phyloP scores from a whole-genome alignment of 1,139 yeast species.

The Yamadazyma dendronema region DNA sequence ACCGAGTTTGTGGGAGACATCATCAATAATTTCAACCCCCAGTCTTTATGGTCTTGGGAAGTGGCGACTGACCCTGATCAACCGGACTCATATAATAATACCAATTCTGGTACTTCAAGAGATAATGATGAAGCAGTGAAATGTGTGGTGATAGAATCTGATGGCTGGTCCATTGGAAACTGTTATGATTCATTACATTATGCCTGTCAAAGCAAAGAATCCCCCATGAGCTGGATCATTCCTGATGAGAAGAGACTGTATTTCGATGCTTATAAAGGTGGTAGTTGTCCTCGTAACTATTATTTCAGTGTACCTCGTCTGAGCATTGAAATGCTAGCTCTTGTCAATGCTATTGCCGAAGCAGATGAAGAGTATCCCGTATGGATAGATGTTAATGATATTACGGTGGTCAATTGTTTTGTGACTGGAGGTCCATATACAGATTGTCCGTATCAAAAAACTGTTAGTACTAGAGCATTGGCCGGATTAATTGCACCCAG shows the following conservation, averaged over 20 bases:
- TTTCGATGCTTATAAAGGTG: constrained; percentile 43
- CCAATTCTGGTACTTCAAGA: background rate
- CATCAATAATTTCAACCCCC: constrained; percentile 25
- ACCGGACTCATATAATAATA: constrained; percentile 1
- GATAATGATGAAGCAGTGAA: constrained; percentile 36
- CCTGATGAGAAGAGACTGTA: constrained; percentile 38
- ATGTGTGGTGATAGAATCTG: constrained; percentile 56
- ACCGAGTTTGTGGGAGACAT: constrained; percentile 15
- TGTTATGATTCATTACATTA: constrained; percentile 56
- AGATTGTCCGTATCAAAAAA: constrained; percentile 70
- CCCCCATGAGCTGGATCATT: constrained; percentile 50
- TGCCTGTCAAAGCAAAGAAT: constrained; percentile 51
- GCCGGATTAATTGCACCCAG: constrained; percentile 68
- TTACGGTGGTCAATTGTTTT: constrained; percentile 77
- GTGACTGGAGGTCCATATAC: constrained; percentile 82
- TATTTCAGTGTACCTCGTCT: constrained; percentile 57
- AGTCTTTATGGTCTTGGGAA: constrained; percentile 52
- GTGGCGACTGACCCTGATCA: background rate
- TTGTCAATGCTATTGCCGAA: constrained; percentile 22
- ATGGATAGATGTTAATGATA: constrained; percentile 86
- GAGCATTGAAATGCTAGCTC: constrained; percentile 37
- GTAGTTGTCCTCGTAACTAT: constrained; percentile 50
- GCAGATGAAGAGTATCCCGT: constrained; percentile 32
- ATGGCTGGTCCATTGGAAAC: constrained; percentile 60
- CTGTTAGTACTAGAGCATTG: constrained; percentile 55